These are phyloP conservation scores for Ajuga chamaepitys DNA, from an alignment of 257 asterid genomes.

Conservation along the genomic window DNA sequence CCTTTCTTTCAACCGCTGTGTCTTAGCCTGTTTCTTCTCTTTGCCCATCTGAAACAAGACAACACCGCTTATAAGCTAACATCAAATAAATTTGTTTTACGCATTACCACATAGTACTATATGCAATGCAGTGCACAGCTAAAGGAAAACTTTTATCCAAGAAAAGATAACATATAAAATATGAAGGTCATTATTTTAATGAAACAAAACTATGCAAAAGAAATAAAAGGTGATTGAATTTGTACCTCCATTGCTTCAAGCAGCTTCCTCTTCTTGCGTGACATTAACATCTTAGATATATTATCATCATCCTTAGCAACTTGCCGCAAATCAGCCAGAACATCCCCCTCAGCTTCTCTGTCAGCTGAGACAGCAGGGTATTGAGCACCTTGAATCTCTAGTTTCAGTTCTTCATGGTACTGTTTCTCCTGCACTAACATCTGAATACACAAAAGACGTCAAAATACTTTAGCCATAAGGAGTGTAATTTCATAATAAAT, in stretches of 20 bases:
- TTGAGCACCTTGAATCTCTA: slow-evolving; percentile 46
- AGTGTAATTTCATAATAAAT: background rate
- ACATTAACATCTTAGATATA: slow-evolving; percentile 44
- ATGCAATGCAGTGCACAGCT: background rate
- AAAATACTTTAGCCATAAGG: background rate
- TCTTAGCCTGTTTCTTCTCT: slow-evolving; percentile 28
- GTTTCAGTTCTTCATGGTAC: slow-evolving; percentile 56
- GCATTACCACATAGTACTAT: background rate
- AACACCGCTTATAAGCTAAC: background rate
- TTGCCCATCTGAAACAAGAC: slow-evolving; percentile 46
- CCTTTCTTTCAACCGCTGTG: slow-evolving; percentile 35
- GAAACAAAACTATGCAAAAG: background rate
- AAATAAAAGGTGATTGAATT: background rate
- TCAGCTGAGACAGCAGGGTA: slow-evolving; percentile 22
- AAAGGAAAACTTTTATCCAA: background rate
- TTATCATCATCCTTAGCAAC: slow-evolving; percentile 39
- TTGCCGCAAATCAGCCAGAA: slow-evolving; percentile 38
- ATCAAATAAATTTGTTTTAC: background rate
- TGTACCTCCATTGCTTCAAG: slow-evolving; percentile 62
- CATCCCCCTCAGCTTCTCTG: slow-evolving; percentile 31
- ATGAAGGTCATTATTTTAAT: background rate
- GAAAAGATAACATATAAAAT: background rate
- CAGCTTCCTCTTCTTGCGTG: slow-evolving; percentile 57
- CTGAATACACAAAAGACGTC: slow-evolving; percentile 31
- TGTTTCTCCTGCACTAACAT: slow-evolving; percentile 46